Base-by-base conservation (phyloP, 208 protist genomes). In the Trypanosoma vivax region DNA sequence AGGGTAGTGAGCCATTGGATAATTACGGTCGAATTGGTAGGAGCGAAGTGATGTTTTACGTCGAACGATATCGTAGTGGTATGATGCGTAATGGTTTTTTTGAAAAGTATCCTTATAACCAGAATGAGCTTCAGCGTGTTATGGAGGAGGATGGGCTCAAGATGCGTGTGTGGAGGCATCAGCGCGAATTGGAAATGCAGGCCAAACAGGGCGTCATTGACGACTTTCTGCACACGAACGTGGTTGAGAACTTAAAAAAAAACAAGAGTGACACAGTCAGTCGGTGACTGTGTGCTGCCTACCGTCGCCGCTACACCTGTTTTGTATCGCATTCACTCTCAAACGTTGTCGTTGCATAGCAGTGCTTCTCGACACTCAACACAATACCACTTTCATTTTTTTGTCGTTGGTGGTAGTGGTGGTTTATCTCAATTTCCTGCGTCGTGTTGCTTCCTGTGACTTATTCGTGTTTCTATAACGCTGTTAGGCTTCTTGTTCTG, bases 131-230 rank as follows among this genome's bases (percentile, higher is more conserved):
- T 2, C 57, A 70, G 0, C 53, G 80, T 11, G 70, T 88, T 13
- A 60, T 72, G 3, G 78, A 88, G 50, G 77, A 86, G 50, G 84
- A 92, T 58, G 80, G 76, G 0, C 21, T 88, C 42, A 83, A 82
- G 65, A 92, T 92, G 84, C 79, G 84, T 48, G 79, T 92, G 1
- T 92, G 79, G 79, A 65, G 84, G 4, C 76, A 88, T 41, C 84
- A 92, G 50, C 73, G 80, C 10, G 73, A 84, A 31, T 40, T 88
- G 0, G 79, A 92, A 50, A 64, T 83, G 51, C 70, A 88, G 52
- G 66, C 80, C 5, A 80, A 72, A 40, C 56, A 83, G 51, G 78
- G 74, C 1, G 79, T 78, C 38, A 73, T 92, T 59, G 84, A 92
- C 34, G 84, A 92, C 40, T 52, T 83, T 14, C 35, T 92, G 33